These are phyloP conservation scores for Blastomyces gilchristii DNA, from an alignment of 2,329 filamentous ascomycete species.

Conservation along the genomic window DNA sequence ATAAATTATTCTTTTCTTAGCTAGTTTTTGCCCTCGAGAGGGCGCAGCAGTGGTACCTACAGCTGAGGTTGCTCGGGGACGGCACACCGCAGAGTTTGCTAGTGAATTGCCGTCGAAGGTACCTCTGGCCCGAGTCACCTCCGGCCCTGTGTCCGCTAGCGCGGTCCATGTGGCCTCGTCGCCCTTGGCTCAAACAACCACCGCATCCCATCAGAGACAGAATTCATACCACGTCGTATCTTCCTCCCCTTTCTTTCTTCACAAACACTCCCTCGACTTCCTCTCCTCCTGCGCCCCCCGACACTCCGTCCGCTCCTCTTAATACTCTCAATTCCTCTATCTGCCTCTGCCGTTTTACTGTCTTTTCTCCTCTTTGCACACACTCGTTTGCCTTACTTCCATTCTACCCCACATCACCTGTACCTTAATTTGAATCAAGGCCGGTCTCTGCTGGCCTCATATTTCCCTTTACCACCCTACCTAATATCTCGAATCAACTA, in stretches of 20 bases:
- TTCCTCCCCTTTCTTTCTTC: not conserved
- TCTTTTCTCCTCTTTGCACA: not conserved
- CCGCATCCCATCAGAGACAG: not conserved
- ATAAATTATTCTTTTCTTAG: not conserved
- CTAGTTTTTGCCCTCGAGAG: not conserved
- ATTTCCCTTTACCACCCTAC: not conserved
- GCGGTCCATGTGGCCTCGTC: not conserved
- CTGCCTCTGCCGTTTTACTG: not conserved
- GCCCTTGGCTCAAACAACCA: not conserved
- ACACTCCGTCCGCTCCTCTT: not conserved
- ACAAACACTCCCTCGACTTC: not conserved
- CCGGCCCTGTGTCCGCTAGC: not conserved
- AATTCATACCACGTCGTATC: not conserved
- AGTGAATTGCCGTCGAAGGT: not conserved
- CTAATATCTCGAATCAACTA: slow-evolving; percentile 20
- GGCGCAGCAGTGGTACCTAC: not conserved
- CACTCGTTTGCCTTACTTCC: not conserved
- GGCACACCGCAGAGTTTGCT: not conserved
- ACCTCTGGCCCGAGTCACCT: not conserved
- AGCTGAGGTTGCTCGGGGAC: not conserved
- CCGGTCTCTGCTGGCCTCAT: not conserved
- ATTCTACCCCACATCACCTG: not conserved
- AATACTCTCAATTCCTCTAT: not conserved
- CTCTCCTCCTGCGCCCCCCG: not conserved
- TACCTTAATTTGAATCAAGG: not conserved